These are phyloP conservation scores for Ilyonectria destructans DNA, from an alignment of 2,329 filamentous ascomycete genomes.

Conservation along the genomic window DNA sequence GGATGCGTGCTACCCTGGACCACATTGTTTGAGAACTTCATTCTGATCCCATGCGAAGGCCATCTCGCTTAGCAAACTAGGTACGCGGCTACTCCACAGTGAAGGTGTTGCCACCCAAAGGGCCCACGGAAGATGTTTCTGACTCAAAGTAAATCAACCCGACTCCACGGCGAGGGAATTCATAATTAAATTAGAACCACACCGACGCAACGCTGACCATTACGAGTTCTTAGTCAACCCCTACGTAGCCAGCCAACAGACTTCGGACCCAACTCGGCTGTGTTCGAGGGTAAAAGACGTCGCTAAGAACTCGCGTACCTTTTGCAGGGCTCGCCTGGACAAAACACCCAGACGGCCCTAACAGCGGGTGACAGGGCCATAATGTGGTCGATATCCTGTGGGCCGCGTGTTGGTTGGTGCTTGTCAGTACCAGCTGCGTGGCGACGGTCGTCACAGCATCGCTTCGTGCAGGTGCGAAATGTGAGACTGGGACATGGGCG, in stretches of 20 bases:
- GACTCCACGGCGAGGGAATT: conserved; percentile 21
- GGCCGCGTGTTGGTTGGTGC: conserved; percentile 1
- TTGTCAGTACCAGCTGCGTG: conserved; percentile 15
- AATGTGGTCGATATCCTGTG: conserved; percentile 23
- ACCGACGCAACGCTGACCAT: neutral
- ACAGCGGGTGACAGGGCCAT: conserved; percentile 17
- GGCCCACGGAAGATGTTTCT: conserved; percentile 21
- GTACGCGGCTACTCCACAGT: conserved; percentile 12
- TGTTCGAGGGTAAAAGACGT: conserved; percentile 9
- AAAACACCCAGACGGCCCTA: neutral
- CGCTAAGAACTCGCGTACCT: conserved; percentile 8
- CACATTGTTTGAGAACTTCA: neutral
- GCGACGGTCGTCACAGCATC: conserved; percentile 2
- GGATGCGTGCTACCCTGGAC: conserved; percentile 13
- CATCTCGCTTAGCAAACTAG: conserved; percentile 22
- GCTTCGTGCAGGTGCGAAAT: conserved; percentile 14
- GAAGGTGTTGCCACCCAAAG: conserved; percentile 17
- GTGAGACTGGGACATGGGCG: neutral
- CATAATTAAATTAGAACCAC: neutral
- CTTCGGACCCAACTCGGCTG: conserved; percentile 2
- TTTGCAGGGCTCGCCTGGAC: conserved; percentile 7
- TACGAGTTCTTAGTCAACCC: neutral
- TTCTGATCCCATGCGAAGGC: conserved; percentile 3
- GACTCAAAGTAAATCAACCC: conserved; percentile 16
- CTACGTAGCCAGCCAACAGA: neutral